A percentile compares a stretch with the other conserved stretches of the same genome.
Evolutionary conservation across 352 stramenopile genomes (phyloP).

Genomic region (Pythium rhizo-oryzae): DNA sequence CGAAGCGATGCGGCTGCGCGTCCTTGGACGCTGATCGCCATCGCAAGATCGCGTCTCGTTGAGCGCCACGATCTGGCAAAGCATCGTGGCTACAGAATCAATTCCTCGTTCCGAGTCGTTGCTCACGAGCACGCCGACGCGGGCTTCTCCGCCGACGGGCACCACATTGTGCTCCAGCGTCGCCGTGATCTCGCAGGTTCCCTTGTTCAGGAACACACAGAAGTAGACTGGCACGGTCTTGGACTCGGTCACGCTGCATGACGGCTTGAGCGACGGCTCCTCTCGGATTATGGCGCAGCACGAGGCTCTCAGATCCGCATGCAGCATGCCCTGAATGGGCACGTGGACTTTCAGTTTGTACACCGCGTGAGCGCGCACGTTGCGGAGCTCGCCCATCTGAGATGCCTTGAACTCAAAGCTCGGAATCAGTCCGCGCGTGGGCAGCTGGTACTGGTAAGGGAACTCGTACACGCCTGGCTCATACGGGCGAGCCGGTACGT

Average conservation of each 20-base stretch:
- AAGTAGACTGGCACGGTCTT: background rate
- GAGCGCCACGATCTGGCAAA: background rate
- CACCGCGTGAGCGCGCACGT: background rate
- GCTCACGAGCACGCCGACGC: background rate
- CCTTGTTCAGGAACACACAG: background rate
- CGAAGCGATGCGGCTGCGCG: background rate
- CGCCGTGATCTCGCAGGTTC: background rate
- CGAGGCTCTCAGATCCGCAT: background rate
- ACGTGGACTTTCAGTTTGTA: background rate
- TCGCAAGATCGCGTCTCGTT: background rate
- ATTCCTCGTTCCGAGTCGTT: background rate
- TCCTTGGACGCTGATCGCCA: background rate
- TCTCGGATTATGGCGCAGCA: background rate
- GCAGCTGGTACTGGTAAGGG: slow-evolving; percentile 12
- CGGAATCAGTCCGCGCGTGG: background rate
- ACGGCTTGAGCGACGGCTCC: background rate
- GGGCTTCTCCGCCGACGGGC: background rate
- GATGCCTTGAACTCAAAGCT: slow-evolving; percentile 1
- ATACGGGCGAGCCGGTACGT: slow-evolving; percentile 9
- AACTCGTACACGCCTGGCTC: slow-evolving; percentile 11
- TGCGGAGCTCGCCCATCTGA: background rate
- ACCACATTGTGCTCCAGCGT: background rate
- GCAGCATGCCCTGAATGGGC: background rate
- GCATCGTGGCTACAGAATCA: background rate
- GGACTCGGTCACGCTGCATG: background rate